Evolutionary conservation across 129 eudicot species (phyloP), one percentile per base, ranked within the genome.

Genomic region (Artemisia tridentata): DNA sequence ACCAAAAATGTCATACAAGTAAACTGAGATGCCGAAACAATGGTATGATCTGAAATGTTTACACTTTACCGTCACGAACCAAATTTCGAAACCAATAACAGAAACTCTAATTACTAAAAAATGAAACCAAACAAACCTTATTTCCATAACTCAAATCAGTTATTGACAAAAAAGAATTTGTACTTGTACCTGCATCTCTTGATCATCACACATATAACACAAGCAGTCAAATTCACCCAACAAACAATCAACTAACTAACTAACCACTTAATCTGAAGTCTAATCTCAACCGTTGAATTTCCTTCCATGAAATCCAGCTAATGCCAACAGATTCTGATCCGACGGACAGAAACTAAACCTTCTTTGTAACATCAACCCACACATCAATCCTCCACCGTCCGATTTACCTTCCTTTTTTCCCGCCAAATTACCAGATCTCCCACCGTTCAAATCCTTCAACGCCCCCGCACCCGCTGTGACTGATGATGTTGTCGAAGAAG

Each of bases 291-390:
- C 80, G 79, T 80, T 68, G 5, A 76, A 16, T 72, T 82, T 73
- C 67, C 70, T 79, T 4, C 80, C 82, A 10, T 68, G 78, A 56
- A 75, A 77, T 49, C 83, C 77, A 15, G 79, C 86, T 72, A 84
- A 69, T 7, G 74, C 50, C 43, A 75, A 74, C 13, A 83, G 66
- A 68, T 81, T 81, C 55, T 80, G 82, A 85, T 87, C 95, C 38
- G 88, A 87, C 80, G 84, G 88, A 80, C 95, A 75, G 75, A 71
- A 86, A 11, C 84, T 82, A 38, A 86, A 46, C 86, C 81, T 83
- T 78, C 77, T 81, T 49, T 82, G 89, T 20, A 88, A 59, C 83
- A 83, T 67, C 72, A 92, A 65, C 59, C 98, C 95, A 54, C 98
- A 92, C 63, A 86, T 63, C 87, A 87, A 45, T 16, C 86, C 84